These are phyloP conservation scores for Beauveria brongniartii DNA, from an alignment of 2,329 filamentous ascomycete species.

Conservation along the genomic window DNA sequence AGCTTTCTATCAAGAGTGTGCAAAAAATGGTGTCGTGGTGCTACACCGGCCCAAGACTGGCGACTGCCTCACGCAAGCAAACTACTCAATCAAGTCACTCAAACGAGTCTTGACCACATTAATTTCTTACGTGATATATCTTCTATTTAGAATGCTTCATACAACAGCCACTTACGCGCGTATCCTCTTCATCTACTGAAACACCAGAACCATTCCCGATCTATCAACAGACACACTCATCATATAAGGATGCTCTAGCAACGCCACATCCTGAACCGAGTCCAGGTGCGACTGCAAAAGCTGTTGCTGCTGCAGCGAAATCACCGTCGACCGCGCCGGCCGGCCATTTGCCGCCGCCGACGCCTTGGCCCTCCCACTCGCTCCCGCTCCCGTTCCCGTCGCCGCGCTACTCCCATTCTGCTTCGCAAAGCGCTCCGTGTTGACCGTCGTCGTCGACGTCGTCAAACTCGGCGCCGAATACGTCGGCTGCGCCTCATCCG, in stretches of 20 bases:
- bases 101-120: neutral
- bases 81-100: neutral
- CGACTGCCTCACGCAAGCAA: neutral
- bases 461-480: constrained; percentile 60
- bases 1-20: no score
- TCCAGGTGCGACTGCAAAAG: constrained; percentile 82
- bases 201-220: constrained; percentile 83
- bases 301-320: constrained; percentile 80
- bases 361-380: constrained; percentile 21
- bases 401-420: constrained; percentile 19
- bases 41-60: neutral
- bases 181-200: constrained; percentile 32
- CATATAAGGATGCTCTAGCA: constrained; percentile 81
- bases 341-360: constrained; percentile 23
- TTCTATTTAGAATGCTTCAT: neutral
- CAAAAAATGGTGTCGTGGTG: neutral
- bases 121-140: neutral
- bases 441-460: constrained; percentile 55
- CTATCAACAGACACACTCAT: constrained; percentile 91
- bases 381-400: constrained; percentile 22
- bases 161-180: no score
- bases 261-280: constrained; percentile 76
- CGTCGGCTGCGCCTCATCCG: constrained; percentile 62
- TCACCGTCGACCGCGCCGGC: constrained; percentile 70
- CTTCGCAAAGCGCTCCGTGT: constrained; percentile 51